Evolutionary conservation across 345 rosid species (phyloP).

Genomic region (Atalantia buxifolia): DNA sequence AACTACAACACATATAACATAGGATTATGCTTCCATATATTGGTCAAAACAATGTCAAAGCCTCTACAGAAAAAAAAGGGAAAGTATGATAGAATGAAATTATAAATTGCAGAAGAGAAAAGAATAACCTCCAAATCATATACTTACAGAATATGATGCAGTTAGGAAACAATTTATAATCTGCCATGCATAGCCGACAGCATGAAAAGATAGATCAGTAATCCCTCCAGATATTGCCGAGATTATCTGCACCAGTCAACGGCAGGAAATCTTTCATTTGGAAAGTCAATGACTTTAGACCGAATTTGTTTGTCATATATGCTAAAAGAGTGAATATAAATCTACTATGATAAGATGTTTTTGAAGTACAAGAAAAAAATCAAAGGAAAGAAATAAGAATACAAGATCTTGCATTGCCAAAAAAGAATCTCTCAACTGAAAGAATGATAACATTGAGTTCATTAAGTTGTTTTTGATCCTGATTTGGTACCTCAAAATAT

Average conservation of each 20-base stretch:
- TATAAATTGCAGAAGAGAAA: background rate
- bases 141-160: slow-evolving; percentile 93
- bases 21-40: background rate
- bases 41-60: background rate
- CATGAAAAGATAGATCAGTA: slow-evolving; percentile 87
- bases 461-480: background rate
- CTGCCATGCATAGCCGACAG: slow-evolving; percentile 96
- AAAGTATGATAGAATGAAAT: background rate
- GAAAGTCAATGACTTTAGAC: background rate
- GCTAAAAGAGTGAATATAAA: background rate
- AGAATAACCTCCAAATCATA: slow-evolving; percentile 5
- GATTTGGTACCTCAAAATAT: background rate
- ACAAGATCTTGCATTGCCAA: background rate
- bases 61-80: background rate
- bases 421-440: slow-evolving; percentile 2
- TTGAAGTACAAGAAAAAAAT: background rate
- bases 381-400: background rate
- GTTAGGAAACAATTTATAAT: slow-evolving; percentile 84
- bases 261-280: background rate
- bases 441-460: background rate
- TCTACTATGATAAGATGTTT: background rate
- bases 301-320: background rate
- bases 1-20: background rate
- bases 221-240: slow-evolving; percentile 97
- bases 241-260: slow-evolving; percentile 53